Conservation (phyloP, 345 rosid genomes). For the Sisymbrium irio region DNA sequence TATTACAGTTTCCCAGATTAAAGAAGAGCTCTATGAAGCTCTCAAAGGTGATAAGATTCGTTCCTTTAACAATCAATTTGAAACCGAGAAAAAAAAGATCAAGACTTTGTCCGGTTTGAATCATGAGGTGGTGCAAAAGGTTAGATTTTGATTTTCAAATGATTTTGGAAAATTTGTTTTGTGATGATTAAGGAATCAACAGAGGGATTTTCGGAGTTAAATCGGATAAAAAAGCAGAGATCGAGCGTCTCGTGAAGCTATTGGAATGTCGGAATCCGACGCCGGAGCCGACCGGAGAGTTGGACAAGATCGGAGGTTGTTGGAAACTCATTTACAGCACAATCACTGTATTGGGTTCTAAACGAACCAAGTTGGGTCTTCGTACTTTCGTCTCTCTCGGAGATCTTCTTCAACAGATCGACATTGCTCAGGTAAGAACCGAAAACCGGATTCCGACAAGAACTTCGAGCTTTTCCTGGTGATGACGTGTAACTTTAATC, state of each 20-base stretch:
- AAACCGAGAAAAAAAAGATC: background rate
- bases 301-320: slow-evolving; percentile 70
- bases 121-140: background rate
- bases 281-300: slow-evolving; percentile 58
- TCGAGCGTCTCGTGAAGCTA: slow-evolving; percentile 52
- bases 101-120: background rate
- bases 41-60: slow-evolving; percentile 42
- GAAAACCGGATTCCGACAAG: background rate
- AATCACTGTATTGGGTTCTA: slow-evolving; percentile 72
- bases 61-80: background rate
- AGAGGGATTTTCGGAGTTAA: slow-evolving; percentile 82
- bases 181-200: slow-evolving; percentile 46
- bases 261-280: slow-evolving; percentile 83
- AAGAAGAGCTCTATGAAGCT: slow-evolving; percentile 45
- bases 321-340: slow-evolving; percentile 86
- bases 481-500: background rate
- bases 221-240: slow-evolving; percentile 65
- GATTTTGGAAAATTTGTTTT: background rate
- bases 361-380: slow-evolving; percentile 81
- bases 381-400: slow-evolving; percentile 80
- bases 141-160: background rate
- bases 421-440: slow-evolving; percentile 54
- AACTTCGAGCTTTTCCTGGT: background rate
- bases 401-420: slow-evolving; percentile 70
- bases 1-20: slow-evolving; percentile 38